Conservation (phyloP, 345 rosid species). For the Cardamine resedifolia region DNA sequence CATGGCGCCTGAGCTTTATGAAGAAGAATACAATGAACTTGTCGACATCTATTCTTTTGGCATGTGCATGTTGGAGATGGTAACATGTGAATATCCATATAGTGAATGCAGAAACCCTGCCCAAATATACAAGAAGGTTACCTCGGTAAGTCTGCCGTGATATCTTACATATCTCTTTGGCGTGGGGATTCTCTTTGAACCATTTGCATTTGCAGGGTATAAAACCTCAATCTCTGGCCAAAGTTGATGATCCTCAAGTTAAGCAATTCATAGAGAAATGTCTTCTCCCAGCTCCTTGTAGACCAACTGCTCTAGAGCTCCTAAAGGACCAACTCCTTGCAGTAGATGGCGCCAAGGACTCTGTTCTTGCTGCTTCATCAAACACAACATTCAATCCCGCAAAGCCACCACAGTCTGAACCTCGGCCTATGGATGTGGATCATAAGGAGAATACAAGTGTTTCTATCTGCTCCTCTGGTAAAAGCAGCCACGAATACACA, state of each 20-base stretch:
- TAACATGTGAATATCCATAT: conserved; percentile 78
- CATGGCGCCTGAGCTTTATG: conserved; percentile 95
- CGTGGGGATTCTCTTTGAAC: neutral
- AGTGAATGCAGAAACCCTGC: conserved; percentile 74
- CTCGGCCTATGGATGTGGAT: conserved; percentile 62
- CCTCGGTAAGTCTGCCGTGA: conserved; percentile 46
- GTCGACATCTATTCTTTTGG: conserved; percentile 87
- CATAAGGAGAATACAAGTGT: conserved; percentile 43
- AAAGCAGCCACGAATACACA: conserved; percentile 21
- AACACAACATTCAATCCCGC: conserved; percentile 19
- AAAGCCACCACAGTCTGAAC: conserved; percentile 32
- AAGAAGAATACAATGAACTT: conserved; percentile 76
- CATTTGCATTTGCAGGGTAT: conserved; percentile 56
- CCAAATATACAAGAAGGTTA: conserved; percentile 75
- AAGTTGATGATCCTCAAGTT: conserved; percentile 63
- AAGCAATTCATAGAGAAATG: conserved; percentile 86
- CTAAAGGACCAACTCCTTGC: conserved; percentile 69
- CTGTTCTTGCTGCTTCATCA: conserved; percentile 31
- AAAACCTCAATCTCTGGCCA: conserved; percentile 72
- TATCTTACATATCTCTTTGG: neutral
- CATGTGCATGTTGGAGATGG: conserved; percentile 88
- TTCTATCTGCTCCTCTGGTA: conserved; percentile 2
- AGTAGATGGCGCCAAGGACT: conserved; percentile 44
- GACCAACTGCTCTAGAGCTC: conserved; percentile 70
- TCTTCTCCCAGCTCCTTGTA: conserved; percentile 60